phyloP scores from a whole-genome alignment of 768 basidiomycete species.

The Lactarius pseudohatsudake region DNA sequence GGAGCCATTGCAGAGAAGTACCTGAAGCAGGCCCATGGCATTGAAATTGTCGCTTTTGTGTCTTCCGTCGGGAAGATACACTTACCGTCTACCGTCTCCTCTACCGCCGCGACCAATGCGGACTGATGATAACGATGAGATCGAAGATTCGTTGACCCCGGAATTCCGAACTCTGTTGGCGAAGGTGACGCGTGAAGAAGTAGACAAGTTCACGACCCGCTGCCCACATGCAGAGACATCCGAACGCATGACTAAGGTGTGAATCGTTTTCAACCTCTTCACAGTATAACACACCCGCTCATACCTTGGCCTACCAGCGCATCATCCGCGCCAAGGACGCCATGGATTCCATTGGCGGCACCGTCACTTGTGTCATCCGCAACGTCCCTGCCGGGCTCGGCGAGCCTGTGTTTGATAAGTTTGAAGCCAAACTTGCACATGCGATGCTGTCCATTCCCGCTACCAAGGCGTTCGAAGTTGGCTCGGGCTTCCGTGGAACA shows the following conservation, averaged over 20 bases:
- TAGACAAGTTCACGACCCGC: conserved; percentile 83
- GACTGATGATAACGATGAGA: conserved; percentile 61
- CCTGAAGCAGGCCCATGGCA: conserved; percentile 78
- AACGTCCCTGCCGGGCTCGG: conserved; percentile 88
- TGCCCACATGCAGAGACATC: conserved; percentile 92
- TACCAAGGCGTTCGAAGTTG: conserved; percentile 97
- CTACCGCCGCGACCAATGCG: conserved; percentile 40
- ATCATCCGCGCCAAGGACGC: conserved; percentile 91
- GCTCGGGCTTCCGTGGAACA: conserved; percentile 93
- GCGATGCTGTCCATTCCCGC: conserved; percentile 99
- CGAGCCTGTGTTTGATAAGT: conserved; percentile 98
- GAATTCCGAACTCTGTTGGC: conserved; percentile 81
- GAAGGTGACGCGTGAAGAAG: conserved; percentile 79
- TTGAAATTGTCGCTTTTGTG: conserved; percentile 97
- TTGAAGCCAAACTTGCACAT: conserved; percentile 92
- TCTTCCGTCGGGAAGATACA: conserved; percentile 93
- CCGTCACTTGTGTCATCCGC: conserved; percentile 94
- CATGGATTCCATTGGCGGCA: conserved; percentile 96
- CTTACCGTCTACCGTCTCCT: conserved; percentile 57
- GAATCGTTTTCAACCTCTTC: background rate
- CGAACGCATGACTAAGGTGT: conserved; percentile 85
- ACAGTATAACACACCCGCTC: conserved; percentile 7
- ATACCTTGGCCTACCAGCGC: conserved; percentile 50
- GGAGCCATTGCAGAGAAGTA: conserved; percentile 98
- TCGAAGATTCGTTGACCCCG: conserved; percentile 72